Percentiles rank a stretch among this genome's conserved stretches.
Evolutionary conservation across 148 eudicot genomes (phyloP).

Genomic region (Arbutus unedo): DNA sequence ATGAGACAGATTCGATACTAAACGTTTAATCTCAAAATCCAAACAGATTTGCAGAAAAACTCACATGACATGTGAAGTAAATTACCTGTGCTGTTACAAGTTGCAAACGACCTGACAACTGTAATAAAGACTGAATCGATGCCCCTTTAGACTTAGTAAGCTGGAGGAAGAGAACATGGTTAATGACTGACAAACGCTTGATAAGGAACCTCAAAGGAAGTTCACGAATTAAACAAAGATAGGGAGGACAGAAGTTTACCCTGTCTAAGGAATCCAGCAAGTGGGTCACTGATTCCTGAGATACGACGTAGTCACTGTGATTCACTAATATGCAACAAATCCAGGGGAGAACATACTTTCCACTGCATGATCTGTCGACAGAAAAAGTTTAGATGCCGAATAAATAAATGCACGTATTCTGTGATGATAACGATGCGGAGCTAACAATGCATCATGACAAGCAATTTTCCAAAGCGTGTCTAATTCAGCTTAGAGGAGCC

Average conservation of each 20-base stretch:
- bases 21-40: not conserved
- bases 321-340: conserved; percentile 61
- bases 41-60: not conserved
- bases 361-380: conserved; percentile 55
- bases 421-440: not conserved
- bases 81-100: conserved; percentile 83
- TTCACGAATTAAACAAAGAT: not conserved
- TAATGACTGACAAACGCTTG: not conserved
- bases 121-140: conserved; percentile 49
- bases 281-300: conserved; percentile 50
- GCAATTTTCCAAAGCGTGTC: not conserved
- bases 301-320: conserved; percentile 52
- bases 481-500: not conserved
- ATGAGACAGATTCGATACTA: not conserved
- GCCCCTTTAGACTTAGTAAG: conserved; percentile 51
- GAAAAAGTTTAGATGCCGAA: conserved; percentile 2
- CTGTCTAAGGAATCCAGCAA: conserved; percentile 56
- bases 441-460: not conserved
- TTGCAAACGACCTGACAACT: conserved; percentile 88
- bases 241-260: conserved; percentile 35
- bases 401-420: not conserved
- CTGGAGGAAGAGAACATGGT: conserved; percentile 32
- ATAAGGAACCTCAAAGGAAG: not conserved
- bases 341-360: conserved; percentile 83
- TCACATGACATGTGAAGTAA: not conserved